Base-by-base conservation (phyloP, 2,329 filamentous ascomycete genomes). In the Pseudogymnoascus sp. region DNA sequence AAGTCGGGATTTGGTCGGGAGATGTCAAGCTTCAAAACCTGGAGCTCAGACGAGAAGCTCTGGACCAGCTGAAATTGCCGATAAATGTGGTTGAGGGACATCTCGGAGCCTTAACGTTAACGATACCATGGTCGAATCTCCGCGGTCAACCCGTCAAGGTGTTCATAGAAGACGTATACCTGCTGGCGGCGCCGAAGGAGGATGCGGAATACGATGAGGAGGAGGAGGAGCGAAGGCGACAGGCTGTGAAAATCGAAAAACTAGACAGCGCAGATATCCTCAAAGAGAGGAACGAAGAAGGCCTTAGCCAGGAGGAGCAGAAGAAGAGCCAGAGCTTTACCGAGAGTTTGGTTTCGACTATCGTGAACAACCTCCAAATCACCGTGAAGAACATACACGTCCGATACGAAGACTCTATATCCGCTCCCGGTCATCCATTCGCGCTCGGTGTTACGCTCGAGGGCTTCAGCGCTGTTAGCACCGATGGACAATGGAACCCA, bases 251-350 rank as follows among this genome's bases (percentile, higher is more conserved):
- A 79, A 96, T 99, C 85, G 94, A 99, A 76, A 96, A 97, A 76
- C 83, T 99, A 6, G 94, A 99, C 73, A 96, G 91, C 67, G 94
- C 94, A 1, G 94, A 99, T 76, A 78, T 99, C 65, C 78, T 99
- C 66, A 96, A 96, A 74, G 93, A 97, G 71, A 85, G 89, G 59
- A 95, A 89, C 64, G 86, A 88, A n/a, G 93, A 96, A 73, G 92
- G 93, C 50, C 87, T 97, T 81, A 96, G 89, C 70, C 86, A 87
- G 66, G 94, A 99, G 73, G 94, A 99, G 73, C 90, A 97, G 74
- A 89, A 96, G 75, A 96, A 96, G 77, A 97, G 90, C 73, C 93
- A 99, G 78, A 97, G 91, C 74, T 99, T 99, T 71, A 97, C 92
- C 3, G 88, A 96, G 68, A 97, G 92, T 73, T 76, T 99, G 67